Evolutionary conservation across 805 yeast genomes (phyloP).

Genomic region (Tetrapisispora namnaoensis): DNA sequence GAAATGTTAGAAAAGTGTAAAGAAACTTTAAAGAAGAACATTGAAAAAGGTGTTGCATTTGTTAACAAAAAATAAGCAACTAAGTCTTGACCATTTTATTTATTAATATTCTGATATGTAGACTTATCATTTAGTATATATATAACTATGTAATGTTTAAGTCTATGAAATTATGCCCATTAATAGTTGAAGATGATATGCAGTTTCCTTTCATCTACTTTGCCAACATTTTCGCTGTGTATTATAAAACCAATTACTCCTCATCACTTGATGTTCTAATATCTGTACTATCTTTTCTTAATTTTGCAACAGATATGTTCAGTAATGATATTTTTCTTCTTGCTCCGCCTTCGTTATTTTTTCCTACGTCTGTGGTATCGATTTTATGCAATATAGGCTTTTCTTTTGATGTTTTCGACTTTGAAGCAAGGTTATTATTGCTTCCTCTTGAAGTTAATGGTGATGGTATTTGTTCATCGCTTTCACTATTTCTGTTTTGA

Average conservation of each 20-base stretch:
- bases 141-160: not conserved
- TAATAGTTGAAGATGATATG: not conserved
- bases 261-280: not conserved
- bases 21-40: conserved; percentile 84
- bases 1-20: conserved; percentile 73
- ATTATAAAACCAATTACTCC: not conserved
- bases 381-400: not conserved
- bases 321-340: conserved; percentile 18
- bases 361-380: not conserved
- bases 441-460: not conserved
- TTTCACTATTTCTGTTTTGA: conserved; percentile 8
- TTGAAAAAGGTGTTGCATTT: conserved; percentile 86
- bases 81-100: not conserved
- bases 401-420: not conserved
- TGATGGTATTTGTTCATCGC: conserved; percentile 4
- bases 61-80: conserved; percentile 30
- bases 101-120: conserved; percentile 1
- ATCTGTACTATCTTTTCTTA: conserved; percentile 12
- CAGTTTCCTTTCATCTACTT: not conserved
- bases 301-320: conserved; percentile 23
- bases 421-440: not conserved
- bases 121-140: not conserved
- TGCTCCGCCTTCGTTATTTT: not conserved
- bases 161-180: conserved; percentile 1
- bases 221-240: too few species aligned